Evolutionary conservation across 495 filamentous ascomycete genomes (phyloP), one percentile per base, ranked within the genome.

Genomic region (Penicillium angulare): DNA sequence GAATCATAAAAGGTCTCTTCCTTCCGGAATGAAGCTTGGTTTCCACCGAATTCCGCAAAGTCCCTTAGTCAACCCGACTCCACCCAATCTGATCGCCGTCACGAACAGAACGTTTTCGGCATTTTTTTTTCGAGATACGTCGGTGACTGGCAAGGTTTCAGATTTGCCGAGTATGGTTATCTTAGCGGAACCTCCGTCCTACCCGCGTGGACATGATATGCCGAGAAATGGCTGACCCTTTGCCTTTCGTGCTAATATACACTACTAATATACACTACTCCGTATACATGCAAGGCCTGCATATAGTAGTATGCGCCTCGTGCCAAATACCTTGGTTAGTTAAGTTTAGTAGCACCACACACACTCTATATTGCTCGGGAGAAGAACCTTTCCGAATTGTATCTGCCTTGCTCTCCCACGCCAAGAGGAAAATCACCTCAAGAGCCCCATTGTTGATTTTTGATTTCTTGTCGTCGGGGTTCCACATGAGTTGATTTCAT

Each of bases 61-160:
- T 42, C 44, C 20, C 49, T 49, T 57, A 42, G 55, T 52, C 44
- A 53, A 31, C 8, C 32, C 47, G 53, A 36, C 47, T 55, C 60
- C 60, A 63, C 60, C 32, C 34, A 24, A 40, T 50, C 59, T 36
- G 57, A 59, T 61, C 59, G 50, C 52, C 47, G 29, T 55, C 57
- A 52, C 22, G 42, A 53, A 43, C 49, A 45, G 41, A 57, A 50
- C 51, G 51, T 55, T 60, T 60, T 55, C 60, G 60, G 60, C 57
- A 60, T 52, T 50, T 46, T 50, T n/a, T n/a, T 26, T 20, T 35
- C 23, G 43, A 21, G 29, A 22, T 35, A 7, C 42, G 9, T 20
- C 41, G 43, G 43, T 35, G 40, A 36, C 41, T 43, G 34, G 23
- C 16, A 27, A 59, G 32, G 56, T 56, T 56, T 57, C 50, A 54